Evolutionary conservation across 768 basidiomycete genomes (phyloP), one percentile per base, ranked within the genome.

Genomic region (Lactarius sp.): DNA sequence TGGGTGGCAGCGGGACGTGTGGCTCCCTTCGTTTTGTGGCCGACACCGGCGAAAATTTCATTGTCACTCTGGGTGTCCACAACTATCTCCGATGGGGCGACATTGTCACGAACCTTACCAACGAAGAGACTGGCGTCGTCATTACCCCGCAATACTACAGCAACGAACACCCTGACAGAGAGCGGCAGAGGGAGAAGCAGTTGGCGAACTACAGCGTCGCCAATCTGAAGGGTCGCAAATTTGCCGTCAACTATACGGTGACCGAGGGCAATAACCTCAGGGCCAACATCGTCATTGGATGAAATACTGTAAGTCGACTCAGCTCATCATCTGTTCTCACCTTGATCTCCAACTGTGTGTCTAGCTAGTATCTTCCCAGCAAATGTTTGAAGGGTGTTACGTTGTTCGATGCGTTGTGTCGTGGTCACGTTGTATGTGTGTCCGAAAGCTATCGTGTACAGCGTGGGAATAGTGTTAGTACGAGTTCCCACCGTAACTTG

Each of bases 1-100:
- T 77, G 72, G 70, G 67, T 39, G 73, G 72, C 6, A 79, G 77
- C 61, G 78, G 77, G 47, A 78, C 76, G 0, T 78, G 76, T 14
- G 76, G 79, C 10, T 69, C 70, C 6, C 56, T 80, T 18, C 76
- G 75, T 59, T 72, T 78, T 68, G 36, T 44, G 36, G 65, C 69
- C 7, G 70, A 71, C 52, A 68, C 54, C 8, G 73, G 70, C 60
- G 76, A 78, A 56, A 60, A 52, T 12, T 73, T 76, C 71, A 55
- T 76, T 33, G 65, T 75, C 64, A 71, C 71, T 14, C 44, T 79
- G 27, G 78, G 80, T 1, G 71, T 78, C 31, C 74, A 79, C 71
- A 27, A 27, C 27, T 27, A 27, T 27, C 73, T 72, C 63, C 68
- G 72, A 6, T 79, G 79, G 78, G 69, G 71, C 69, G 77, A 78